These are phyloP conservation scores for Blastocystis sp. DNA, from an alignment of 352 stramenopile genomes.

Conservation along the genomic window DNA sequence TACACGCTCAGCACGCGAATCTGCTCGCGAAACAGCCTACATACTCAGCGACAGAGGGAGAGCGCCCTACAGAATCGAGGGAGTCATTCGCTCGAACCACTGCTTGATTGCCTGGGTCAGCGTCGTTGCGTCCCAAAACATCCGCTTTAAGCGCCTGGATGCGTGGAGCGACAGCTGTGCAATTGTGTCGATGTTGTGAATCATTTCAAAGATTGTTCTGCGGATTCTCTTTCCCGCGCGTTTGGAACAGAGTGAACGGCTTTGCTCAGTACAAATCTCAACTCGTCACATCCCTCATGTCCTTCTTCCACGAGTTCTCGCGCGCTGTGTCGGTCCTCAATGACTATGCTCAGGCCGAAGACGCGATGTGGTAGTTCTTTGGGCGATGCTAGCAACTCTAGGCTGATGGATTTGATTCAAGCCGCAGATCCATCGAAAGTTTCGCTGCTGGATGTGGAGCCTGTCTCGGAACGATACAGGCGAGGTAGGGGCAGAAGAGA, in stretches of 20 bases:
- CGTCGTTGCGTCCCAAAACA: conserved; percentile 35
- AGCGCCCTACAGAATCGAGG: not conserved
- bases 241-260: no score
- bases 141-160: not conserved
- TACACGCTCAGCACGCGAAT: conserved; percentile 58
- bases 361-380: not conserved
- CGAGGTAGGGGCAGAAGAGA: not conserved
- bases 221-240: not conserved
- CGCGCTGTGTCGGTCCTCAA: not conserved
- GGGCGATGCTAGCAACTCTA: not conserved
- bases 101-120: not conserved
- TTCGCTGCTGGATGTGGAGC: not conserved
- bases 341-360: not conserved
- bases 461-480: not conserved
- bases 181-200: conserved; percentile 30
- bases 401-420: conserved; percentile 9
- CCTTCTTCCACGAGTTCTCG: not conserved
- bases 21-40: conserved; percentile 40
- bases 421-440: not conserved
- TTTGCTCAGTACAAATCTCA: not conserved
- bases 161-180: not conserved
- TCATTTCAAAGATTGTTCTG: not conserved
- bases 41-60: not conserved
- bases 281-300: not conserved
- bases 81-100: conserved; percentile 27